Evolutionary conservation across 2,329 filamentous ascomycete species (phyloP), one percentile per base, ranked within the genome.

Genomic region (Xylaria hypoxylon): DNA sequence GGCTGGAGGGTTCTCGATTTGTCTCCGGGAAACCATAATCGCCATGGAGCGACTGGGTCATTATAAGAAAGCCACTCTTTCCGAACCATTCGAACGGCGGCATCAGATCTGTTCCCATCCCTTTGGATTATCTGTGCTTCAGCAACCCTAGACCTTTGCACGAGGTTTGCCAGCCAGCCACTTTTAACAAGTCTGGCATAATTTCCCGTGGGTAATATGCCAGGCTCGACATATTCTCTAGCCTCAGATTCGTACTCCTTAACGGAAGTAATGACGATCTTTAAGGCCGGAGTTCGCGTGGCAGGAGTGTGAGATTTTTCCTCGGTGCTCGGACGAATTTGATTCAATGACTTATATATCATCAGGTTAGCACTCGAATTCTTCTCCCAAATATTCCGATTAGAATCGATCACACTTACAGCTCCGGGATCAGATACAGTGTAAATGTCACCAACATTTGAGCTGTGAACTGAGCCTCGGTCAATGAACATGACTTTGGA

Each of bases 211-310:
- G 42, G 42, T 45, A 19, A 45, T 45, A 45, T 45, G 17, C 42
- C n/a, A 45, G 42, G 42, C 42, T 45, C 42, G 42, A 45, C 42
- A 45, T 45, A 45, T 45, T 45, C 42, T 45, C 42, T 45, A 45
- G 42, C 42, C 42, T 45, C 42, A 22, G 42, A 45, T 45, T 45
- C 42, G 42, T 45, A 45, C 42, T 45, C 42, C 19, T 45, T 45
- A 45, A 45, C 42, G 6, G 42, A 19, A 45, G 42, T 45, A 45
- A 45, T 45, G 42, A 45, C 19, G 42, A 45, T 45, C 13, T 45
- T 45, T 45, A 45, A 22, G 17, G 42, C 17, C 42, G 42, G 17
- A 45, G 19, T 45, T 45, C 42, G 42, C 17, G 42, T 45, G 17
- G 42, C 42, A 45, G 42, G 42, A 45, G 15, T 45, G 42, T 45